These are phyloP conservation scores for Berberis vulgaris DNA, from an alignment of 164 flowering plant genomes.

Conservation along the genomic window DNA sequence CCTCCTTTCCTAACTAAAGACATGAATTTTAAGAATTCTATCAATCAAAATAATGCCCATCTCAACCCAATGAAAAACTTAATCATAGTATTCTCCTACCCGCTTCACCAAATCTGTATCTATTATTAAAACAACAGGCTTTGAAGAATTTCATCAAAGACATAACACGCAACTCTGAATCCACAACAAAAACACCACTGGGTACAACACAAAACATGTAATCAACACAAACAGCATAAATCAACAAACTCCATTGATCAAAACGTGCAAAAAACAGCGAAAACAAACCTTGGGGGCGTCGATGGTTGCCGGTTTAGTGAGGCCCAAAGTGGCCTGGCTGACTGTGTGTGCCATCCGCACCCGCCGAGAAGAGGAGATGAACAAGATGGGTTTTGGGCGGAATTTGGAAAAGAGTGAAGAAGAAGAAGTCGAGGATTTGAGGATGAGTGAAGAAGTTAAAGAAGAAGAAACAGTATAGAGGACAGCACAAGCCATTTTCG, in stretches of 20 bases:
- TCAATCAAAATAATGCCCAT: too few relatives aligned
- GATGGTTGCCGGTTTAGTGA: conserved; percentile 27
- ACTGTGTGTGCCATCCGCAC: conserved; percentile 25
- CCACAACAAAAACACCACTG: not conserved
- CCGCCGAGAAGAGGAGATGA: not conserved
- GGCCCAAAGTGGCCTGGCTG: conserved; percentile 37
- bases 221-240: not conserved
- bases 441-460: not conserved
- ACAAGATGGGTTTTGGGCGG: too few relatives aligned
- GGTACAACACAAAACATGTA: not conserved
- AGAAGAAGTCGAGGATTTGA: not conserved
- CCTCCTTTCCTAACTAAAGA: too few relatives aligned
- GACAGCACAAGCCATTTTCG: conserved; percentile 15
- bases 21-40: too few relatives aligned
- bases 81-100: conserved; percentile 56
- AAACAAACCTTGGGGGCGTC: conserved; percentile 29
- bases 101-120: conserved; percentile 50
- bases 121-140: conserved; percentile 23
- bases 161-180: not conserved
- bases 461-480: conserved; percentile 7
- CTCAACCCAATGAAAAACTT: too few relatives aligned
- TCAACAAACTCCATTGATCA: not conserved
- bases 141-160: conserved; percentile 8
- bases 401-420: too few relatives aligned
- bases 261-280: conserved; percentile 1